A percentile compares a stretch with the other conserved stretches of the same genome.
These are phyloP conservation scores for Solanum acaule DNA, from an alignment of 257 asterid genomes.

Conservation along the genomic window DNA sequence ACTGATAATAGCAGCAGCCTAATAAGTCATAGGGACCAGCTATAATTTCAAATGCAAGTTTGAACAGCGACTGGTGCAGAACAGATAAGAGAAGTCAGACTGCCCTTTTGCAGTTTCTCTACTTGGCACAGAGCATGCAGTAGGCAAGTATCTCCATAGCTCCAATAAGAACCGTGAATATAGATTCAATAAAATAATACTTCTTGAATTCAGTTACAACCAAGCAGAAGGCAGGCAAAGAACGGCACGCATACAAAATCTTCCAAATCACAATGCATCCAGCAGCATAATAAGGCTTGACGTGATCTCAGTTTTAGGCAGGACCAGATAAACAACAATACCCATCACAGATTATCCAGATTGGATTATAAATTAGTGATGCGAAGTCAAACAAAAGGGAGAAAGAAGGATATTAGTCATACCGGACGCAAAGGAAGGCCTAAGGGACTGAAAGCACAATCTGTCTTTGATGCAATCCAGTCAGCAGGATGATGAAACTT, in stretches of 20 bases:
- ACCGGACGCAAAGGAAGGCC: conserved; percentile 93
- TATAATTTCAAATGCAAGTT: not conserved
- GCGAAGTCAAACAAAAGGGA: not conserved
- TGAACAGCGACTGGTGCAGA: not conserved
- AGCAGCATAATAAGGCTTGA: not conserved
- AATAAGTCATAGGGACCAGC: not conserved
- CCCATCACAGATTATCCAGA: not conserved
- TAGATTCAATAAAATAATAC: not conserved
- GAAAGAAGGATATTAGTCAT: conserved; percentile 9
- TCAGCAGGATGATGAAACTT: conserved; percentile 77
- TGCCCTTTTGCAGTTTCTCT: not conserved
- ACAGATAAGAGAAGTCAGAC: not conserved
- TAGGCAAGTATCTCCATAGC: not conserved
- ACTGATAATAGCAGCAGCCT: not conserved
- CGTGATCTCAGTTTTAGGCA: not conserved
- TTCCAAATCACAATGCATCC: not conserved
- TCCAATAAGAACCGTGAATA: not conserved
- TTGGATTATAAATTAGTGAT: not conserved
- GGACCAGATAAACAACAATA: not conserved
- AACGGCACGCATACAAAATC: not conserved
- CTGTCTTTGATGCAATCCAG: conserved; percentile 29
- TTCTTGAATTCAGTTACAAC: not conserved
- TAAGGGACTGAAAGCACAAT: conserved; percentile 50
- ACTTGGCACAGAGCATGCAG: not conserved
- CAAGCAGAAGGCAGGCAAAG: not conserved